Conservation (phyloP, 257 asterid genomes). For the Oldenlandia corymbosa region DNA sequence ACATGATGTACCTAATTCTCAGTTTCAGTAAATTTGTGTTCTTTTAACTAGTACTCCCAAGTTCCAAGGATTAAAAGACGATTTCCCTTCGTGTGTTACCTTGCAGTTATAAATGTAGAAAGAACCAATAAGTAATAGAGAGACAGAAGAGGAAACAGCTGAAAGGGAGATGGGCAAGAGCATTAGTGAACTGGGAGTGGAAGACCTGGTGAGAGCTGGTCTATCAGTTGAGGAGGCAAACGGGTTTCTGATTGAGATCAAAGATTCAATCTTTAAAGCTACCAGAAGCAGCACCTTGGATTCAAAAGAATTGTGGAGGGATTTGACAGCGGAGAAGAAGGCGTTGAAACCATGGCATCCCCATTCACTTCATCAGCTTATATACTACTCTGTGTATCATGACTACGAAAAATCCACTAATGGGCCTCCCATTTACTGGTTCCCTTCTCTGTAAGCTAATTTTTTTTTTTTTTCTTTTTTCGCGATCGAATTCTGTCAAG, state of each 20-base stretch:
- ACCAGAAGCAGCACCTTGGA: conserved; percentile 11
- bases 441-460: conserved; percentile 63
- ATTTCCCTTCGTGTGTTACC: background rate
- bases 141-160: background rate
- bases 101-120: background rate
- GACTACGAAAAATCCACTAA: conserved; percentile 38
- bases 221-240: conserved; percentile 47
- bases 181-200: conserved; percentile 42
- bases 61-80: background rate
- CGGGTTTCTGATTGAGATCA: conserved; percentile 35
- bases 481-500: background rate
- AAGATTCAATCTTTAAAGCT: conserved; percentile 23
- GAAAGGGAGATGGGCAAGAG: conserved; percentile 34
- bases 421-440: conserved; percentile 84
- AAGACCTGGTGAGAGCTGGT: conserved; percentile 55
- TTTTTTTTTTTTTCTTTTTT: background rate
- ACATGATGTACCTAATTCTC: background rate
- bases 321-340: conserved; percentile 41
- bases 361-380: conserved; percentile 59
- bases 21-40: no score
- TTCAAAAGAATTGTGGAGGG: conserved; percentile 49
- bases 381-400: conserved; percentile 56
- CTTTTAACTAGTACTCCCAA: background rate
- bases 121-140: background rate
- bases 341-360: conserved; percentile 75